Percentiles rank a stretch among this genome's conserved stretches.
These are phyloP conservation scores for Alloteropsis semialata DNA, from an alignment of 176 grass and related monocot species.

Conservation along the genomic window DNA sequence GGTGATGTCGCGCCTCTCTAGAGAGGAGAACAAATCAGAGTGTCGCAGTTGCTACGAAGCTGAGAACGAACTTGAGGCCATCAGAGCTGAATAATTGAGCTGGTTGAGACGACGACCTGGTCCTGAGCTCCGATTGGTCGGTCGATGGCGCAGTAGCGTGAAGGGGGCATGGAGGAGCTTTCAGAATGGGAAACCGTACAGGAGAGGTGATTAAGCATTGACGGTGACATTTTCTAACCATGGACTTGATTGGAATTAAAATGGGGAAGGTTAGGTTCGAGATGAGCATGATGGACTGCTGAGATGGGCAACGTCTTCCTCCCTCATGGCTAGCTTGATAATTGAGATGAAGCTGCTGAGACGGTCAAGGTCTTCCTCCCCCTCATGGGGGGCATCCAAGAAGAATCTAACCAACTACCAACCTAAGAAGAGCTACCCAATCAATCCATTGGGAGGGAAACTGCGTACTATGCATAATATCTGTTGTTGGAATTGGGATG, in stretches of 20 bases:
- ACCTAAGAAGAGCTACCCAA: no score
- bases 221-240: background rate
- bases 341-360: no score
- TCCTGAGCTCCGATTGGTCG: background rate
- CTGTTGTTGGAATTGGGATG: no score
- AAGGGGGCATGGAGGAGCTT: background rate
- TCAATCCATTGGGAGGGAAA: no score
- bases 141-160: background rate
- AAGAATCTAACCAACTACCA: no score
- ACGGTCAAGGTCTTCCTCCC: no score
- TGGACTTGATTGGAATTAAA: background rate
- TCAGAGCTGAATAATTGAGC: background rate
- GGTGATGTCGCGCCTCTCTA: background rate
- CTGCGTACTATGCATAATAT: no score
- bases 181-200: background rate
- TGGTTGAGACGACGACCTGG: background rate
- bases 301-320: background rate
- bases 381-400: no score
- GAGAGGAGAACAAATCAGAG: constrained; percentile 2
- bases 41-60: background rate
- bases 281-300: background rate
- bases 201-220: background rate
- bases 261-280: background rate
- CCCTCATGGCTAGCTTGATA: background rate
- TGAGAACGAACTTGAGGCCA: background rate